phyloP scores from a whole-genome alignment of 2,329 filamentous ascomycete genomes.

The Fusarium piperis region DNA sequence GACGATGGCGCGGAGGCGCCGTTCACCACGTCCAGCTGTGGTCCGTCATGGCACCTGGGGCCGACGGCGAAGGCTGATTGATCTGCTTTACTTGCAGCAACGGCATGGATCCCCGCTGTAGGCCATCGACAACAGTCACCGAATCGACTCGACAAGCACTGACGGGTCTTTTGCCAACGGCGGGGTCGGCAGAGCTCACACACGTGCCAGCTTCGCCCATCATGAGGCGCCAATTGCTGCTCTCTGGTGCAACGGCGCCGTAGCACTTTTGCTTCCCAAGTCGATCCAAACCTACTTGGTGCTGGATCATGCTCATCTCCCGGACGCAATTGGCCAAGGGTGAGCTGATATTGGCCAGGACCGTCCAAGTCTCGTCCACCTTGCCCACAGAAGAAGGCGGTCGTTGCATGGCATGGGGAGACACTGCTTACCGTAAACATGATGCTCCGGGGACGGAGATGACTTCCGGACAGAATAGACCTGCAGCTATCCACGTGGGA shows the following conservation, averaged over 20 bases:
- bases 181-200: constrained; percentile 18
- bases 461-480: constrained; percentile 24
- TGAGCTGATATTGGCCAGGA: constrained; percentile 25
- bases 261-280: constrained; percentile 31
- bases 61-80: constrained; percentile 27
- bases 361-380: constrained; percentile 22
- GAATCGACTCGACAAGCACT: constrained; percentile 20
- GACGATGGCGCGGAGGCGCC: constrained; percentile 22
- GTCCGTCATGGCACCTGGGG: constrained; percentile 29
- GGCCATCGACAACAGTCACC: neutral
- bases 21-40: constrained; percentile 8
- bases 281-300: constrained; percentile 33
- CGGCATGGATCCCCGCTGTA: constrained; percentile 13
- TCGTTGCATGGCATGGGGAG: constrained; percentile 22
- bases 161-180: constrained; percentile 22
- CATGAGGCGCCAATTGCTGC: constrained; percentile 35
- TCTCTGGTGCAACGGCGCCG: constrained; percentile 13
- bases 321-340: constrained; percentile 29
- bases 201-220: constrained; percentile 37
- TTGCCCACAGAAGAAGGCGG: constrained; percentile 39
- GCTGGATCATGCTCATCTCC: constrained; percentile 17
- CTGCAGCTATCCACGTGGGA: constrained; percentile 34
- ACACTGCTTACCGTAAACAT: neutral
- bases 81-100: constrained; percentile 22
- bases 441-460: constrained; percentile 14